Conservation (phyloP, 2,329 filamentous ascomycete genomes). For the Colletotrichum karsti region DNA sequence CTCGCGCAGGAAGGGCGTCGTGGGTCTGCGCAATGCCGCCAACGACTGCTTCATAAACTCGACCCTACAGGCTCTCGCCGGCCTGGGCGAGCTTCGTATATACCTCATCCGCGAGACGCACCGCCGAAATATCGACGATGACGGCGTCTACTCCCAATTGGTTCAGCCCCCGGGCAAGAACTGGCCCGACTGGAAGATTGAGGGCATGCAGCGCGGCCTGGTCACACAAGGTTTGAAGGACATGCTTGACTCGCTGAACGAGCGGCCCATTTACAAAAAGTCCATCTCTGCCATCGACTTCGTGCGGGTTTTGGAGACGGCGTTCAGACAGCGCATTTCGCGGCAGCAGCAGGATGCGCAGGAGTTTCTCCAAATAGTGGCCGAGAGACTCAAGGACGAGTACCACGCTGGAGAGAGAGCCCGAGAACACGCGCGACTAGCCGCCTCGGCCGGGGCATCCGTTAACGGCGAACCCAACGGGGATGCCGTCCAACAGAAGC, state of each 20-base stretch:
- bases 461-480: constrained; percentile 33
- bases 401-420: constrained; percentile 87
- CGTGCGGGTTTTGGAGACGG: constrained; percentile 81
- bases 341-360: constrained; percentile 97
- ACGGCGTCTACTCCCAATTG: constrained; percentile 75
- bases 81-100: constrained; percentile 85
- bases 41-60: constrained; percentile 99
- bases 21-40: constrained; percentile 88
- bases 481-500: constrained; percentile 38
- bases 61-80: constrained; percentile 90
- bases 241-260: constrained; percentile 91
- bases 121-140: constrained; percentile 80
- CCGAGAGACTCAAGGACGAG: constrained; percentile 91
- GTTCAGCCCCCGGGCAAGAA: constrained; percentile 55
- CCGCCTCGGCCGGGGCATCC: constrained; percentile 17
- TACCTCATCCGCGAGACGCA: constrained; percentile 95
- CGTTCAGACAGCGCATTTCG: constrained; percentile 90
- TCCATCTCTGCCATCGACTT: constrained; percentile 90
- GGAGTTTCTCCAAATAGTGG: constrained; percentile 94
- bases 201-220: constrained; percentile 79
- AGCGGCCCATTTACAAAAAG: constrained; percentile 92
- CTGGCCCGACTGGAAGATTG: constrained; percentile 67
- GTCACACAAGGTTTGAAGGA: constrained; percentile 91
- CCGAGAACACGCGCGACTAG: constrained; percentile 62
- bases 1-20: constrained; percentile 82